These are phyloP conservation scores for Ulmus americana DNA, from an alignment of 331 rosid genomes.

Conservation along the genomic window DNA sequence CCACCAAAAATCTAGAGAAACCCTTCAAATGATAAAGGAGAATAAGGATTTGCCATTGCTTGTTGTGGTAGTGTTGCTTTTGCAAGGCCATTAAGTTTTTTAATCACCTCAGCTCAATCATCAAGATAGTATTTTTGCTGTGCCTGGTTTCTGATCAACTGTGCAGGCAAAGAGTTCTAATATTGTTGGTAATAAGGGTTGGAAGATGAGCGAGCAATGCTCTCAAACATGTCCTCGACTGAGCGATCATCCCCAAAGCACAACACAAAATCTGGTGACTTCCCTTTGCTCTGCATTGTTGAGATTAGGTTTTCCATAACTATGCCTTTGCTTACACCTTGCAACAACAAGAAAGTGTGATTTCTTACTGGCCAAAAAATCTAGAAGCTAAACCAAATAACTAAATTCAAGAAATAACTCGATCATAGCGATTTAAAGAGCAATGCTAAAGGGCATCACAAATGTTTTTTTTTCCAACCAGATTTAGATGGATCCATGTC, in stretches of 20 bases:
- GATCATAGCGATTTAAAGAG: too few species aligned
- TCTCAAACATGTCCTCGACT: conserved; percentile 63
- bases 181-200: conserved; percentile 31
- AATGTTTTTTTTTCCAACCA: too few species aligned
- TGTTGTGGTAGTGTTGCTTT: conserved; percentile 19
- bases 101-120: conserved; percentile 46
- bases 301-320: conserved; percentile 52
- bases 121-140: conserved; percentile 57
- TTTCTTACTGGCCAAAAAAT: too few species aligned
- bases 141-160: conserved; percentile 1
- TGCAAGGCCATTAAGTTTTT: conserved; percentile 37
- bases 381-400: too few species aligned
- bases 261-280: conserved; percentile 47
- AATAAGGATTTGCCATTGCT: not conserved
- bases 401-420: too few species aligned
- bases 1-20: not conserved
- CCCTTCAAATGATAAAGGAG: conserved; percentile 15
- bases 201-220: conserved; percentile 31
- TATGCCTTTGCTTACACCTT: conserved; percentile 65
- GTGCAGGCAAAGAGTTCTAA: conserved; percentile 50
- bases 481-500: too few species aligned
- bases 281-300: conserved; percentile 34
- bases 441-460: too few species aligned
- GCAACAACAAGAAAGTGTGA: conserved; percentile 3
- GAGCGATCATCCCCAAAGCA: conserved; percentile 68